Evolutionary conservation across 179 eudicot species (phyloP).

Genomic region (Beta corolliflora): DNA sequence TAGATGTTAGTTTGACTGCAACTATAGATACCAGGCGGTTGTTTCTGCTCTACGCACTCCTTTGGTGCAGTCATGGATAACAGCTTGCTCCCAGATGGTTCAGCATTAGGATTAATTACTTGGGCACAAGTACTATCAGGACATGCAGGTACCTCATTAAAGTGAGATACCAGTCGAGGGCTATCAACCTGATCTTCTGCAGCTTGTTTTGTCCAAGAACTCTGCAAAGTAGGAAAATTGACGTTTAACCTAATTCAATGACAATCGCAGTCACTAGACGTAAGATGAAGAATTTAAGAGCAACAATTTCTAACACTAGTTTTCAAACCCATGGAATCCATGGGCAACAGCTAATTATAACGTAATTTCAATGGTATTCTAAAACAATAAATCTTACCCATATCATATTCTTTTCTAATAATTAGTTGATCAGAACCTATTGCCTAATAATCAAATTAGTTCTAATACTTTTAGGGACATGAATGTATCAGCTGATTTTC

Average conservation of each 20-base stretch:
- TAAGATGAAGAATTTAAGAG: too few species aligned
- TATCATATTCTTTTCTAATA: too few species aligned
- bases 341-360: too few species aligned
- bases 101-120: constrained; percentile 32
- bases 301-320: neutral
- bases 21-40: constrained; percentile 29
- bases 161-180: constrained; percentile 33
- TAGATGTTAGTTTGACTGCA: neutral
- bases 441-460: too few species aligned
- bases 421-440: too few species aligned
- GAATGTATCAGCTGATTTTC: too few species aligned
- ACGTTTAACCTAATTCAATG: neutral
- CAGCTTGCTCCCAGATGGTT: constrained; percentile 25
- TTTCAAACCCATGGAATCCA: too few species aligned
- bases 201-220: constrained; percentile 59
- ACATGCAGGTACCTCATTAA: constrained; percentile 33
- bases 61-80: constrained; percentile 24
- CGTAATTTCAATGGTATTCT: too few species aligned
- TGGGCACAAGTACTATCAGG: constrained; percentile 59
- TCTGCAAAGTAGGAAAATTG: constrained; percentile 30
- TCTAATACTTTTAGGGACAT: too few species aligned
- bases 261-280: neutral
- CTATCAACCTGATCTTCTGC: constrained; percentile 40
- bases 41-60: constrained; percentile 31
- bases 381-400: too few species aligned